Evolutionary conservation across 75 land plant species (phyloP), one percentile per base, ranked within the genome.

Genomic region (Pinus taeda): DNA sequence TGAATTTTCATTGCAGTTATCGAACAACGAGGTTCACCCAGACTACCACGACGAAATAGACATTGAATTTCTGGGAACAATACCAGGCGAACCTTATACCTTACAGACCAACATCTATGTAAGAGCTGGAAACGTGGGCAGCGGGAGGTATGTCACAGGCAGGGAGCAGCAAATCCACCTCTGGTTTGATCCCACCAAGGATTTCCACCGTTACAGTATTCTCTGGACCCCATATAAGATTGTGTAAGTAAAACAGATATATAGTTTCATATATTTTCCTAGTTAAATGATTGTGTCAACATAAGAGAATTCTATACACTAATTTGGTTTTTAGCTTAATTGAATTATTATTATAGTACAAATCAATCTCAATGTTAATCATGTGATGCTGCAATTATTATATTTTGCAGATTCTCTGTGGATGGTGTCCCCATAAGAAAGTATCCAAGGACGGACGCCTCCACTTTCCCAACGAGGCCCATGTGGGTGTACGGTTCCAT

Each of bases 401-500:
- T 57, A 26, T 24, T 8, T 1, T 60, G 29, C 83, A 91, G 93
- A 82, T 91, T 89, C 74, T 81, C 82, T 0, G 93, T 91, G 65
- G 93, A 91, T 57, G 87, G 89, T 58, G 78, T 84, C 45, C 87
- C 89, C 3, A 83, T 91, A 18, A 69, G 93, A 75, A 79, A 85
- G 78, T 88, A 89, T 22, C 66, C 83, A 11, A 80, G 84, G 45
- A 89, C 83, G 75, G 72, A 59, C 15, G 75, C 84, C 18, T 79
- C 81, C 4, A 79, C 89, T 15, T 93, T 89, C 71, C 95, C 93
- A 2, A 0, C 65, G 8, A 80, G 93, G 57, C 93, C 93, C 36
- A 91, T 93, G 95, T 87, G 80, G 74, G 80, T 87, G 17, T 93
- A 91, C 39, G 95, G 90, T 0, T 91, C 95, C 4, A 93, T 93